Base-by-base conservation (phyloP, 257 asterid genomes). In the Solanum clarkiae region DNA sequence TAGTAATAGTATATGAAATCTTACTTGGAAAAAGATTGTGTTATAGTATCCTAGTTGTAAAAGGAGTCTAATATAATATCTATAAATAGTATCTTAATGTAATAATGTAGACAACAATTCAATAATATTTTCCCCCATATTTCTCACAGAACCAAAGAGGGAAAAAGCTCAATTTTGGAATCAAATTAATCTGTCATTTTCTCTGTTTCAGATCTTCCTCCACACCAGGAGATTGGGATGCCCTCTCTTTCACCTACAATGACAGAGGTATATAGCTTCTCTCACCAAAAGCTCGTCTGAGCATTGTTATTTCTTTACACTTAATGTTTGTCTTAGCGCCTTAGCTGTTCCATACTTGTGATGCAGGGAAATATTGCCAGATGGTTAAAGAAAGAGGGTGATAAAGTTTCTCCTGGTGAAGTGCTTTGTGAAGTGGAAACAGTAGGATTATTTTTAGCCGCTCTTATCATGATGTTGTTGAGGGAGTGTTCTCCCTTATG, bases 391-490 rank as follows among this genome's bases (percentile, higher is more conserved):
- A 97, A 97, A 91, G 99, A 97, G 94, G 99, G 99, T 20, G 99
- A 97, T 69, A 92, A 94, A 91, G 85, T 97, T 87, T 88, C 98
- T 79, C 90, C 98, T 29, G 99, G 99, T 70, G 99, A 97, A 94
- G 99, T 97, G 53, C 98, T 97, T 60, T 97, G 99, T 89, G 99
- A 97, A 95, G 99, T 97, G 89, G 99, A 97, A 93, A 97, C 99
- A 18, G 99, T 97, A 87, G 87, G 87, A 91, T 87, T 86, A 86
- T 84, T 18, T 24, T 72, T 59, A 55, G 29, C 47, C 26, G 80
- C 45, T 14, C 6, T 69, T 65, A 36, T 80, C 59, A 81, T 71
- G 66, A 51, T 82, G 65, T 60, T 86, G 87, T 66, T 15, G 86
- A 68, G 44, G 54, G 84, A 66, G 75, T 87, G 84, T 55, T 71